Evolutionary conservation across 1,284 basidiomycete genomes (phyloP), one percentile per base, ranked within the genome.

Genomic region (Mycosarcoma mackinlayi): DNA sequence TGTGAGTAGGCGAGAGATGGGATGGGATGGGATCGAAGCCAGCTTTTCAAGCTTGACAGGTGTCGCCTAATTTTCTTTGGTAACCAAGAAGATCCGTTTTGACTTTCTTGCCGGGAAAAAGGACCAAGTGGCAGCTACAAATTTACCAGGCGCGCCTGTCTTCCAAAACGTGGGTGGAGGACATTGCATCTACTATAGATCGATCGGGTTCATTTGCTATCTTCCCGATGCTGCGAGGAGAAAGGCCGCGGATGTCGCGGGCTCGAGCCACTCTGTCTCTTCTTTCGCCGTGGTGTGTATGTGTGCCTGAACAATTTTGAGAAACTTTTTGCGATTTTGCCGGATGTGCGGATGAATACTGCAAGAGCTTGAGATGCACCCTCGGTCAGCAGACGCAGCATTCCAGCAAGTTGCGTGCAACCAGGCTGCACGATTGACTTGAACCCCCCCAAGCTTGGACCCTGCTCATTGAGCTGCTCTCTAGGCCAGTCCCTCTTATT

Each of bases 111-210:
- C n/a, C n/a, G n/a, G n/a, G n/a, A n/a, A n/a, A n/a, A n/a, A n/a
- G n/a, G n/a, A n/a, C n/a, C n/a, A n/a, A n/a, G n/a, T n/a, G n/a
- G n/a, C n/a, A n/a, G n/a, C n/a, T n/a, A n/a, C n/a, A n/a, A n/a
- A n/a, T n/a, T n/a, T n/a, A n/a, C n/a, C n/a, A n/a, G n/a, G n/a
- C n/a, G 41, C 41, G 28, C 23, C 38, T 60, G 50, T 51, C 47
- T 6, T 14, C 10, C n/a, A 30, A 35, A 62, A 58, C 40, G 62
- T 54, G 54, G 54, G 62, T 58, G 62, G 55, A 58, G 61, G 61
- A n/a, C n/a, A n/a, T n/a, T n/a, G n/a, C n/a, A n/a, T n/a, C n/a
- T n/a, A n/a, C n/a, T n/a, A n/a, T n/a, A n/a, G n/a, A n/a, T 10
- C 24, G 27, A 28, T 44, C 11, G 25, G n/a, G 18, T 35, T 23